Conservation (phyloP, 768 basidiomycete species). For the Tulasnella sp. region DNA sequence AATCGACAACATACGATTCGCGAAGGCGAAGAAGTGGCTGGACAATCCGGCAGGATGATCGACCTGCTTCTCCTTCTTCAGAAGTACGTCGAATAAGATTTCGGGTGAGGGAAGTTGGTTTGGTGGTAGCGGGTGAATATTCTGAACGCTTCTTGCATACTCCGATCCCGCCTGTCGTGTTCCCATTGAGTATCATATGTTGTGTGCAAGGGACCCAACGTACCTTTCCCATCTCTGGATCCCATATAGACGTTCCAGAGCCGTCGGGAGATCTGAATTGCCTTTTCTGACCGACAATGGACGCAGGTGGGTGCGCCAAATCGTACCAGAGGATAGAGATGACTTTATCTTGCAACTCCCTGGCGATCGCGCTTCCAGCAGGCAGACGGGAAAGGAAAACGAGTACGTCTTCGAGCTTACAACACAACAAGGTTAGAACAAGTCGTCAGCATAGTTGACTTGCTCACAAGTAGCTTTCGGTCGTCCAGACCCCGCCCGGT, state of each 20-base stretch:
- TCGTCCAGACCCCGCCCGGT: constrained; percentile 43
- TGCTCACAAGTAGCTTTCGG: constrained; percentile 54
- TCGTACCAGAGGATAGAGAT: constrained; percentile 44
- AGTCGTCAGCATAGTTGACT: not conserved
- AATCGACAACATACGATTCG: constrained; percentile 7
- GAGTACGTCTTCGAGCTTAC: constrained; percentile 51
- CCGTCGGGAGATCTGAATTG: not conserved
- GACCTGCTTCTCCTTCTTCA: constrained; percentile 25
- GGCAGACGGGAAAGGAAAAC: constrained; percentile 49
- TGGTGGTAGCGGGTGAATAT: constrained; percentile 31
- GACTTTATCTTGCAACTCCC: constrained; percentile 29
- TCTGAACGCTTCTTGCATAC: constrained; percentile 45
- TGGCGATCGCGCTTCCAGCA: constrained; percentile 31
- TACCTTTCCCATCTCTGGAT: constrained; percentile 2
- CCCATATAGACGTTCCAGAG: constrained; percentile 11
- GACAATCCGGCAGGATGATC: constrained; percentile 23
- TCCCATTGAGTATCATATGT: not conserved
- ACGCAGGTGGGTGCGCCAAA: not conserved
- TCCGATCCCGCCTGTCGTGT: constrained; percentile 39
- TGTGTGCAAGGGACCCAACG: constrained; percentile 27
- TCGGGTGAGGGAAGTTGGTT: constrained; percentile 38
- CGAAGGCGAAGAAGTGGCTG: constrained; percentile 21
- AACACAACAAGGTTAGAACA: not conserved
- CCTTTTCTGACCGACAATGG: not conserved
- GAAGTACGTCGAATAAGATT: constrained; percentile 31